Base-by-base conservation (phyloP, 192 early-diverging fungal species). In the Mortierella antarctica region DNA sequence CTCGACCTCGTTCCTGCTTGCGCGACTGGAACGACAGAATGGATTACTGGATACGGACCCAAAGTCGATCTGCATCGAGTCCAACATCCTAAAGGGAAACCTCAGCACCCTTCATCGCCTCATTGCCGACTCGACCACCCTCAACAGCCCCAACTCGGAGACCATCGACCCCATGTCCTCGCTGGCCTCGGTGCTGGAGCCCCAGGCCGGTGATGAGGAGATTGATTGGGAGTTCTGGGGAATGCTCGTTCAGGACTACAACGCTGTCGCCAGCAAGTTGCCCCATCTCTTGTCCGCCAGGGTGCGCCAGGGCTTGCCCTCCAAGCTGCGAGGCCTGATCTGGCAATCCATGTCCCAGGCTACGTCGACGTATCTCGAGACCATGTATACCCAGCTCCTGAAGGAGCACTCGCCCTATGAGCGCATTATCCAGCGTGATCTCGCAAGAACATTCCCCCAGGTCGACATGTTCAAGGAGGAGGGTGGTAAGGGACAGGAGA, bases 271-370 rank as follows among this genome's bases (percentile, higher is more conserved):
- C 11, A 85, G 86, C 60, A 91, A 89, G 67, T 74, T 94, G 50
- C 89, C 94, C 17, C 86, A 90, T 40, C 77, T 92, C 14, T 81
- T 96, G 10, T 85, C 90, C 2, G 87, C 90, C 39, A 87, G 93
- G 72, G 85, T 96, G 13, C 88, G 91, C 47, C 83, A 84, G 55
- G 97, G 97, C 4, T 86, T 99, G 10, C 97, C 97, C 10, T 87
- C 89, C 40, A 83, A 88, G 41, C 82, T 99, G 47, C 92, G 97
- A 57, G 96, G 96, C 55, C 87, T 93, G 45, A 89, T 97, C 23
- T 98, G 96, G 97, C 95, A 94, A 83, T 87, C 94, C 52, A 94
- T 99, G 91, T 90, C 92, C 58, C 93, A 92, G 70, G 92, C 94
- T 21, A 91, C 93, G 56, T 90, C 89, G 12, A 91, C 91, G 44